phyloP scores from a whole-genome alignment of 2,329 filamentous ascomycete species.

The Ramularia endophylla region DNA sequence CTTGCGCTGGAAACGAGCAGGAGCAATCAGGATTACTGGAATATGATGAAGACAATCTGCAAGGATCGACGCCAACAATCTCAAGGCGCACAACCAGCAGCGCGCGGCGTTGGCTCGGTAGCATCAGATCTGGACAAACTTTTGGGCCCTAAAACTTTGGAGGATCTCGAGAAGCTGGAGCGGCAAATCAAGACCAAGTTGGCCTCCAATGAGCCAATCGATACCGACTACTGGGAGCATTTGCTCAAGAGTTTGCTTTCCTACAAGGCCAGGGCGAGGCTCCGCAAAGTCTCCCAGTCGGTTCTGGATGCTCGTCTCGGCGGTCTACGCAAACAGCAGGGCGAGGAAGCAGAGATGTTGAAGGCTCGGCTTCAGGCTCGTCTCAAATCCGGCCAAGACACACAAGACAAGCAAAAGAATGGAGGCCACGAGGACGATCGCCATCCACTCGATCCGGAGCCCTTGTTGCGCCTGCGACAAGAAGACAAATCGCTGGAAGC shows the following conservation, averaged over 20 bases:
- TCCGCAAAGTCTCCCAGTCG: slow-evolving; percentile 70
- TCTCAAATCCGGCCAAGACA: slow-evolving; percentile 19
- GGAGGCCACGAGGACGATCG: slow-evolving; percentile 7
- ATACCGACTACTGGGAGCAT: slow-evolving; percentile 97
- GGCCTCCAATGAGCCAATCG: slow-evolving; percentile 81
- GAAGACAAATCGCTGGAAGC: slow-evolving; percentile 58
- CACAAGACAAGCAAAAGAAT: background rate
- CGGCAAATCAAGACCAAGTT: slow-evolving; percentile 82
- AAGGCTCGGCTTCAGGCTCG: slow-evolving; percentile 45
- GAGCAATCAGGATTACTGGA: slow-evolving; percentile 85
- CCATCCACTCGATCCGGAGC: slow-evolving; percentile 55
- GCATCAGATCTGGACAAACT: slow-evolving; percentile 83
- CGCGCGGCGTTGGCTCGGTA: slow-evolving; percentile 76
- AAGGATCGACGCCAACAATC: slow-evolving; percentile 63
- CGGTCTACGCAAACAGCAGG: slow-evolving; percentile 60
- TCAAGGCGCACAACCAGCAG: slow-evolving; percentile 52
- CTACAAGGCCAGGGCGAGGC: slow-evolving; percentile 85
- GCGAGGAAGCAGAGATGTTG: slow-evolving; percentile 57
- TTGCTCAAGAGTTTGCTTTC: slow-evolving; percentile 76
- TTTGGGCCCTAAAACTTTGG: slow-evolving; percentile 74
- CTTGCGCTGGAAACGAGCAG: slow-evolving; percentile 70
- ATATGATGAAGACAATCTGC: slow-evolving; percentile 76
- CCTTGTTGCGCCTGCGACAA: slow-evolving; percentile 56
- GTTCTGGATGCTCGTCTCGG: slow-evolving; percentile 66
- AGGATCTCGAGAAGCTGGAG: slow-evolving; percentile 82